phyloP scores from a whole-genome alignment of 345 rosid genomes.

The Gossypium ekmanianum region DNA sequence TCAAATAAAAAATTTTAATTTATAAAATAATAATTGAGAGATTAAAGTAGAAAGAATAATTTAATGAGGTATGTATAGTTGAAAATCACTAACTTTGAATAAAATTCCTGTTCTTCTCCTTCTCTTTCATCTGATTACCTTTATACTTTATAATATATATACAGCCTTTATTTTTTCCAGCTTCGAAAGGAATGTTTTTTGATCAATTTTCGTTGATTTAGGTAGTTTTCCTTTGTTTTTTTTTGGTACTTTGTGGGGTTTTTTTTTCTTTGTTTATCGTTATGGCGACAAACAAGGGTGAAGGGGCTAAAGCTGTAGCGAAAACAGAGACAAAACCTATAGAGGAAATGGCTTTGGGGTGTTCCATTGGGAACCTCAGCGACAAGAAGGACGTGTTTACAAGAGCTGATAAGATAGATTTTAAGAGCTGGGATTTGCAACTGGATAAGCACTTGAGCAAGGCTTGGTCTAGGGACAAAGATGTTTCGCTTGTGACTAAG shows the following conservation, averaged over 20 bases:
- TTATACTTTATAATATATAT: background rate
- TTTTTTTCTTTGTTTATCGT: background rate
- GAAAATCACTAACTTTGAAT: no score
- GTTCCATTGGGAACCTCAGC: slow-evolving; percentile 22
- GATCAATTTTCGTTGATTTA: background rate
- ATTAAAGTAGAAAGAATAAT: no score
- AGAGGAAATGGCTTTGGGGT: background rate
- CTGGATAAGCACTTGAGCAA: slow-evolving; percentile 69
- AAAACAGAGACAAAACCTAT: slow-evolving; percentile 1
- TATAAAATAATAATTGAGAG: no score
- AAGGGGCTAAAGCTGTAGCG: background rate
- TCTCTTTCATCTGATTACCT: no score
- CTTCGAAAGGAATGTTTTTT: background rate
- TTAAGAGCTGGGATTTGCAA: slow-evolving; percentile 79
- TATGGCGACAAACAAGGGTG: slow-evolving; percentile 17
- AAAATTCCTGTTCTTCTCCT: background rate
- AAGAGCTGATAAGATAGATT: slow-evolving; percentile 76
- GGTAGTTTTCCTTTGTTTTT: background rate
- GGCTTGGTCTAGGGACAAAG: slow-evolving; percentile 56
- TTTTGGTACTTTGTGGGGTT: background rate
- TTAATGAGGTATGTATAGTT: no score
- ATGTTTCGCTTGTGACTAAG: slow-evolving; percentile 23
- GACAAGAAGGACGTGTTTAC: slow-evolving; percentile 39
- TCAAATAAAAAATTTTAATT: no score
- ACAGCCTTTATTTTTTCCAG: background rate